A percentile compares a stretch with the other conserved stretches of the same genome.
Evolutionary conservation across 139 green algal genomes (phyloP).

Genomic region (Dunaliella primolecta): DNA sequence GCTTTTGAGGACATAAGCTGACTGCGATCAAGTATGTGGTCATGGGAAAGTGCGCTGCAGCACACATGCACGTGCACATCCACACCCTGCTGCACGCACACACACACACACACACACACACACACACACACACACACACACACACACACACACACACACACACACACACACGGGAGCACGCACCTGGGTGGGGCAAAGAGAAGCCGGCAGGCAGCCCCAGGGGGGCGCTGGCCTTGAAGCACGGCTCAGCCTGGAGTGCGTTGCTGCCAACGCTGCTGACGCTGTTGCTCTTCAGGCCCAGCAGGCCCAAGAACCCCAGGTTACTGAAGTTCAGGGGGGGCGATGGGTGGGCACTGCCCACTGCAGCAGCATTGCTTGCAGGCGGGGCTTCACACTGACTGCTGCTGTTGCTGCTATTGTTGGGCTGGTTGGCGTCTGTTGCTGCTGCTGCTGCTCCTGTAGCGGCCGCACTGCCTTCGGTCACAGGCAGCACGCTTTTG

Average conservation of each 20-base stretch:
- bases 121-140: not conserved
- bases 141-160: not conserved
- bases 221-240: not conserved
- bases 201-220: not conserved
- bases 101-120: not conserved
- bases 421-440: not conserved
- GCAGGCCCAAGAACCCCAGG: not conserved
- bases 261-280: not conserved
- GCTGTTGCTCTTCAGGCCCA: too few species aligned
- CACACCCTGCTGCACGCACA: constrained; percentile 4
- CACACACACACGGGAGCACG: not conserved
- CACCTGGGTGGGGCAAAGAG: not conserved
- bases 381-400: too few species aligned
- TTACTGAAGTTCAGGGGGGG: not conserved
- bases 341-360: too few species aligned
- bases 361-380: too few species aligned
- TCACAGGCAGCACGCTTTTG: too few species aligned
- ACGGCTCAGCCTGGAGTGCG: too few species aligned
- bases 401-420: not conserved
- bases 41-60: too few species aligned
- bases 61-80: not conserved
- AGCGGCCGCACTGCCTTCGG: not conserved
- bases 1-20: too few species aligned
- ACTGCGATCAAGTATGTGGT: too few species aligned
- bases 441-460: not conserved